Conservation (phyloP, 371 early-diverging fungal species). For the Mortierella sp. region DNA sequence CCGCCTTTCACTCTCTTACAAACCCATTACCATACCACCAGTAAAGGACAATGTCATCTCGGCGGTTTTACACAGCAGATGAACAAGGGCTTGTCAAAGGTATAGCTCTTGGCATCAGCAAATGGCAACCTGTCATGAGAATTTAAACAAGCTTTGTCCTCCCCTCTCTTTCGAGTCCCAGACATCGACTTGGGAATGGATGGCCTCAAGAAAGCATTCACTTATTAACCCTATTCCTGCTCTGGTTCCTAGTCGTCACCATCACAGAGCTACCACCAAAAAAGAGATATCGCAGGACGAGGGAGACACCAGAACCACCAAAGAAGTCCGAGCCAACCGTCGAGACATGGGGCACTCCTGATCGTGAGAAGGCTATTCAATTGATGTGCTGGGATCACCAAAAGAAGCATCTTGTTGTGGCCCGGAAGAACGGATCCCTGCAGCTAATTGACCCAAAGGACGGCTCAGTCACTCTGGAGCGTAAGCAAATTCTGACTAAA, state of each 20-base stretch:
- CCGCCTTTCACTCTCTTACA: neutral
- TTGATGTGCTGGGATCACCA: conserved; percentile 64
- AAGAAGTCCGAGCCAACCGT: conserved; percentile 55
- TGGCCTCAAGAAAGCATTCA: no score
- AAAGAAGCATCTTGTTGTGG: conserved; percentile 58
- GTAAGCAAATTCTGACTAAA: conserved; percentile 42
- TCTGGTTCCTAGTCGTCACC: conserved; percentile 27
- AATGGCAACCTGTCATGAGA: no score
- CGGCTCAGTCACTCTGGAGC: conserved; percentile 58
- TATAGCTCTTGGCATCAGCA: conserved; percentile 22
- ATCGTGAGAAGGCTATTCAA: conserved; percentile 62
- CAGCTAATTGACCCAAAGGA: conserved; percentile 64
- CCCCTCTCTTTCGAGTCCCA: no score
- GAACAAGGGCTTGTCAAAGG: conserved; percentile 82
- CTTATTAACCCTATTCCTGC: no score
- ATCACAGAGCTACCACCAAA: conserved; percentile 32
- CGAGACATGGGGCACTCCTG: conserved; percentile 61
- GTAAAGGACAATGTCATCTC: conserved; percentile 38
- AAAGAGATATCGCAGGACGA: conserved; percentile 31
- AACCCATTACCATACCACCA: neutral
- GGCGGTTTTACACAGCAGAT: conserved; percentile 72
- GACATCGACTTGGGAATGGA: no score
- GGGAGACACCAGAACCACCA: conserved; percentile 46
- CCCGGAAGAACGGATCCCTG: conserved; percentile 71
- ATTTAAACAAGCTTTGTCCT: conserved; percentile 6